Evolutionary conservation across 225 moss, liverwort and hornwort species (phyloP).

Genomic region (Pseudisothecium myosuroides): DNA sequence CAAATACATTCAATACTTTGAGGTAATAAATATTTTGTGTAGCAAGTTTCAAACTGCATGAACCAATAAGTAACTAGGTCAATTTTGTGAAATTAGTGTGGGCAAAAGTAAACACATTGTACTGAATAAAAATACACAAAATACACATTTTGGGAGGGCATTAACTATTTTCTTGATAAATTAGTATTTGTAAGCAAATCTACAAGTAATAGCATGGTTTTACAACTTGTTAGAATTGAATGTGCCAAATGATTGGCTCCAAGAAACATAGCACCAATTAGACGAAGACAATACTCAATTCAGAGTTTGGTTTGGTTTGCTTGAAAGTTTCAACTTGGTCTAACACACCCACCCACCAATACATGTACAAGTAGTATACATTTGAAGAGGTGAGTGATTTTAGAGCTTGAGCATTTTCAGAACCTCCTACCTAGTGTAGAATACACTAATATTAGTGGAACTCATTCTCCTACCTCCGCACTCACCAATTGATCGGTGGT

Average conservation of each 20-base stretch:
- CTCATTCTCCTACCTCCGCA: neutral
- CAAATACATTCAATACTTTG: neutral
- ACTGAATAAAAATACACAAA: neutral
- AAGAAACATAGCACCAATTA: too few relatives aligned
- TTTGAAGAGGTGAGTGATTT: too few relatives aligned
- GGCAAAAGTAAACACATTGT: neutral
- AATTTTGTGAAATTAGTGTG: neutral
- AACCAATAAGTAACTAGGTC: too few relatives aligned
- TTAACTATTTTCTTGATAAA: neutral
- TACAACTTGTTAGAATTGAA: neutral
- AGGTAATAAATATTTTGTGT: neutral
- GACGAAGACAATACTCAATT: neutral
- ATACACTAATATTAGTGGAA: neutral
- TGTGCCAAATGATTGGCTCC: neutral
- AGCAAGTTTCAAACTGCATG: neutral
- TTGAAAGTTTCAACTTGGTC: neutral
- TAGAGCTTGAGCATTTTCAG: too few relatives aligned
- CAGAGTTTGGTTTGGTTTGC: neutral
- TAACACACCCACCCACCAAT: too few relatives aligned
- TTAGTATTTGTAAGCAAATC: neutral
- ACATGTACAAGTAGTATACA: too few relatives aligned
- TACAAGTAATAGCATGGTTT: neutral
- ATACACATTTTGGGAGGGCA: neutral
- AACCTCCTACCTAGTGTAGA: too few relatives aligned
- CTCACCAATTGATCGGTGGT: fast-evolving